Evolutionary conservation across 2,329 filamentous ascomycete genomes (phyloP).

Genomic region (Scolecobasidium constrictum): DNA sequence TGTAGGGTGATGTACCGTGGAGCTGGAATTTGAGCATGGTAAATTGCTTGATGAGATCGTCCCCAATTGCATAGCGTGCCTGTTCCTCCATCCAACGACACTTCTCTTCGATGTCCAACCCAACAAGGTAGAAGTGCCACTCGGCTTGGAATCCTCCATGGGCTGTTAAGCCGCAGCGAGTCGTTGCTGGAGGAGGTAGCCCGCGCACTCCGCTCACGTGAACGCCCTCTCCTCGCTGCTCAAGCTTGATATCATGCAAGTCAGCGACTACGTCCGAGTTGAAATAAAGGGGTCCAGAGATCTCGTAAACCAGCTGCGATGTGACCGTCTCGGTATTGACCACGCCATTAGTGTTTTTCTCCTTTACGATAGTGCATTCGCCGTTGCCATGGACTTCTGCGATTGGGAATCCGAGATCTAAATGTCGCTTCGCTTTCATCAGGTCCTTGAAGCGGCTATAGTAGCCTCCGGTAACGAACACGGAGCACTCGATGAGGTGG

Average conservation of each 20-base stretch:
- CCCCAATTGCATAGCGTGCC: conserved; percentile 13
- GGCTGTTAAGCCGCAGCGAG: conserved; percentile 15
- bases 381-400: conserved; percentile 32
- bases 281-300: conserved; percentile 26
- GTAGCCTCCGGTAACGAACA: conserved; percentile 31
- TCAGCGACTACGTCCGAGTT: conserved; percentile 21
- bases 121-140: conserved; percentile 15
- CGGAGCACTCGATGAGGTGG: conserved; percentile 26
- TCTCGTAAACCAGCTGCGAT: conserved; percentile 26
- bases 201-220: conserved; percentile 1
- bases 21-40: conserved; percentile 9
- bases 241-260: conserved; percentile 15
- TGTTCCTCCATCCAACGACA: conserved; percentile 17
- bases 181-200: conserved; percentile 5
- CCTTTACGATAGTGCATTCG: conserved; percentile 33
- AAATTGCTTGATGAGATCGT: conserved; percentile 9
- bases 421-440: conserved; percentile 23
- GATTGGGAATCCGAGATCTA: conserved; percentile 35
- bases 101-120: conserved; percentile 20
- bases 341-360: conserved; percentile 17
- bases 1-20: conserved; percentile 10
- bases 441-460: conserved; percentile 31
- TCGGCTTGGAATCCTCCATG: conserved; percentile 13
- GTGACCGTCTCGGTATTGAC: conserved; percentile 11
- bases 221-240: conserved; percentile 5